A percentile compares a stretch with the other conserved stretches of the same genome.
These are phyloP conservation scores for Biscutella laevigata DNA, from an alignment of 441 rosid species.

Conservation along the genomic window DNA sequence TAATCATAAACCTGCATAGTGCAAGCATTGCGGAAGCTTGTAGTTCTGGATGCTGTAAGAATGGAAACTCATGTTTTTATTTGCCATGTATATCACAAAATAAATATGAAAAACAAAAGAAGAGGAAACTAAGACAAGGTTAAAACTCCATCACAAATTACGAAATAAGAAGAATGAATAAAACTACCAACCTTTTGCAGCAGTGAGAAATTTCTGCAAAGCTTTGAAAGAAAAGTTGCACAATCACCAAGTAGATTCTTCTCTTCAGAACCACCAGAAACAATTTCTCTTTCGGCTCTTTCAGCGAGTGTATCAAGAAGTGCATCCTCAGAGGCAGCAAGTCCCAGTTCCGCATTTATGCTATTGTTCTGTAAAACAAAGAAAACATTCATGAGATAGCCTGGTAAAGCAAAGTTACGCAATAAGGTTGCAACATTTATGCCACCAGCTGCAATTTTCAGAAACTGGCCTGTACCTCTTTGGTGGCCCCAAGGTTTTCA, in stretches of 20 bases:
- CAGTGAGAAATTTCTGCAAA: constrained; percentile 75
- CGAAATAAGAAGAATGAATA: constrained; percentile 1
- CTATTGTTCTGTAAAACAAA: constrained; percentile 48
- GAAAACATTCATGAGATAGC: constrained; percentile 11
- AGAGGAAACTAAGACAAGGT: constrained; percentile 3
- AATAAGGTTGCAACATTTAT: background rate
- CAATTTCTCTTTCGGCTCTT: constrained; percentile 84
- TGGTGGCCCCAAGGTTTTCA: constrained; percentile 19
- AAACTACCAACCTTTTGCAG: constrained; percentile 63
- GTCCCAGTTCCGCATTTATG: constrained; percentile 90
- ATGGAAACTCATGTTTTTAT: background rate
- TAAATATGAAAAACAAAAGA: constrained; percentile 1
- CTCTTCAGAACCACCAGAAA: constrained; percentile 52
- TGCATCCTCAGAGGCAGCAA: constrained; percentile 93
- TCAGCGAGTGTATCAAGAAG: constrained; percentile 76
- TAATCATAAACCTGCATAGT: constrained; percentile 84
- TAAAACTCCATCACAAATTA: background rate
- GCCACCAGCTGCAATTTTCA: background rate
- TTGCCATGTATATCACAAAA: background rate
- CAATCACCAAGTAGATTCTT: constrained; percentile 75
- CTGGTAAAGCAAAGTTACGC: background rate
- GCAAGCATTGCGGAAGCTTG: constrained; percentile 99
- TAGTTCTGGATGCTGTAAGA: constrained; percentile 69
- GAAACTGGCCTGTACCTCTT: constrained; percentile 36
- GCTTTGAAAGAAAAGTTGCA: constrained; percentile 82